Evolutionary conservation across 1,139 yeast genomes (phyloP), one percentile per base, ranked within the genome.

Genomic region (Blastobotrys capitulatus): DNA sequence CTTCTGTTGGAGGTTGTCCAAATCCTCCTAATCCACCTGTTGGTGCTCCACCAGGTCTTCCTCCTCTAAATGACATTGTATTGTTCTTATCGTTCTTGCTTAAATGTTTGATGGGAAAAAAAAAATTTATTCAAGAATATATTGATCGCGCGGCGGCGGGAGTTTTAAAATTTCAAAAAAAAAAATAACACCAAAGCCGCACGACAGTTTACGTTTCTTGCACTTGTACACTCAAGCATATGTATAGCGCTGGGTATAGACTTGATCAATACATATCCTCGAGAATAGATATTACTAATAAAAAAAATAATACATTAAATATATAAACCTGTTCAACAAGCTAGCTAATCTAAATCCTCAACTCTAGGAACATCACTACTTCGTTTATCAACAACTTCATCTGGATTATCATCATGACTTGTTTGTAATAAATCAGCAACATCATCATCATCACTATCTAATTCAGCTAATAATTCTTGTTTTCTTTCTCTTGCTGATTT

Each of bases 381-480:
- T 15, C 25, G 6, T 6, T 37, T 3, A 8, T 19, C 38, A 19
- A n/a, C 41, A 4, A 26, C 41, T 5, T 27, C 9, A 8, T 39
- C 43, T 25, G 43, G 43, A 2, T 25, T 13, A 6, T 16, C 6
- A 25, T 41, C 44, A n/a, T 7, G 13, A 10, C 37, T 19, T 9
- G 48, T 46, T 20, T 22, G 38, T 35, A 47, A 32, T 36, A 47
- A 18, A 34, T 47, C 50, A 34, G 44, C 32, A 7, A 47, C 46
- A 38, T 47, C 54, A 29, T 42, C 49, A 39, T 47, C 49, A 40
- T 41, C 47, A 35, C 48, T 46, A 38, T 49, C 46, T 52, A 51
- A 22, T 8, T 37, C 34, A 9, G 46, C 47, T 15, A 26, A 40
- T 8, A 38, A 15, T 44, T 50, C 44, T 6, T 38, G 41, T 16